phyloP scores from a whole-genome alignment of 257 asterid species.

The Plantago ovata region DNA sequence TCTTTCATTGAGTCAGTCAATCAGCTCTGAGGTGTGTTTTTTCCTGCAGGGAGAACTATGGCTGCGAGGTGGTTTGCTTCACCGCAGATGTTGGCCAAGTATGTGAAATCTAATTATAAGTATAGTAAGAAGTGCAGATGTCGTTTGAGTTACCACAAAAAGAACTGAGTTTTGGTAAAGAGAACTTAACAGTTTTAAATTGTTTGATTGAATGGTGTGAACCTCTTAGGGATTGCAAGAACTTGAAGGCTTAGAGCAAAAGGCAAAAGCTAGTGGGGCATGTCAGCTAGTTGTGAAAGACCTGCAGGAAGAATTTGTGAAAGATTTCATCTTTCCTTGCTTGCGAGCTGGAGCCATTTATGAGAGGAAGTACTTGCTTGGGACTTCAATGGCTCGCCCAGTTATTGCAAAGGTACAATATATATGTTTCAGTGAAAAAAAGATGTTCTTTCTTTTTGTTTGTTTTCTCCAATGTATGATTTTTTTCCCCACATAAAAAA shows the following conservation, averaged over 20 bases:
- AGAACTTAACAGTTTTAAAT: neutral
- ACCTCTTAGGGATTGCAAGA: slow-evolving; percentile 68
- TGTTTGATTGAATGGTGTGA: slow-evolving; percentile 12
- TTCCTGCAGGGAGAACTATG: slow-evolving; percentile 78
- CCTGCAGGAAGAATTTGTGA: slow-evolving; percentile 90
- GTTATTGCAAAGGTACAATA: slow-evolving; percentile 87
- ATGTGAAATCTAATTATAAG: slow-evolving; percentile 30
- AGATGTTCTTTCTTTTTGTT: neutral
- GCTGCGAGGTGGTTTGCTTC: slow-evolving; percentile 94
- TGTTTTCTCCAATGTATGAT: slow-evolving; percentile 5
- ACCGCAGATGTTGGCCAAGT: slow-evolving; percentile 98
- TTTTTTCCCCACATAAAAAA: slow-evolving; percentile 14
- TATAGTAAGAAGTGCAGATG: neutral
- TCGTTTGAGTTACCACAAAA: slow-evolving; percentile 4
- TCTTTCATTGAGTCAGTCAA: too few species aligned
- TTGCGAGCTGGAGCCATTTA: slow-evolving; percentile 92
- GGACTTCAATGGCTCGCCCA: slow-evolving; percentile 99
- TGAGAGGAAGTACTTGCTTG: slow-evolving; percentile 91
- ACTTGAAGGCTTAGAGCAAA: slow-evolving; percentile 88
- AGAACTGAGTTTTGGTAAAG: slow-evolving; percentile 10
- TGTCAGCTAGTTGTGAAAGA: slow-evolving; percentile 95
- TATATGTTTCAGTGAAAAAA: neutral
- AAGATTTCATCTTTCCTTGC: slow-evolving; percentile 87
- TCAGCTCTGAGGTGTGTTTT: neutral
- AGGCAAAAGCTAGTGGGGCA: slow-evolving; percentile 98